These are phyloP conservation scores for Myriosclerotinia duriaeana DNA, from an alignment of 2,329 filamentous ascomycete genomes.

Conservation along the genomic window DNA sequence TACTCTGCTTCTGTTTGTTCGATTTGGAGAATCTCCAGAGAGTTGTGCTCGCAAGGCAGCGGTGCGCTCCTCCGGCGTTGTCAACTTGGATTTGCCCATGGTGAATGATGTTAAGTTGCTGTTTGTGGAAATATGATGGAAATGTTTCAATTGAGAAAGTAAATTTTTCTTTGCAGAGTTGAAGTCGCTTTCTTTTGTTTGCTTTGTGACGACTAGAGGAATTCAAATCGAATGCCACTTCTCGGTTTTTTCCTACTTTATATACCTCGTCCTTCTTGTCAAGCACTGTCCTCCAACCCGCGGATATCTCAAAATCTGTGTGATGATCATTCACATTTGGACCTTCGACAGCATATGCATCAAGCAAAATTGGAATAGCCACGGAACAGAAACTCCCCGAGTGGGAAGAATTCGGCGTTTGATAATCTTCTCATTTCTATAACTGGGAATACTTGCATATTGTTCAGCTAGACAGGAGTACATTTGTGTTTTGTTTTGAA, in stretches of 20 bases:
- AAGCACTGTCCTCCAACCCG: not conserved
- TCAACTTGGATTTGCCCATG: conserved; percentile 1
- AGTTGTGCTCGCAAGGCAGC: not conserved
- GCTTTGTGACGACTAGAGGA: not conserved
- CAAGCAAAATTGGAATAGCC: too few relatives aligned
- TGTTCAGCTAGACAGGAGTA: too few relatives aligned
- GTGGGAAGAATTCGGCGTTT: too few relatives aligned
- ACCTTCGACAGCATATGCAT: too few relatives aligned
- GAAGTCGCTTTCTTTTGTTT: not conserved
- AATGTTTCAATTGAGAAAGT: not conserved
- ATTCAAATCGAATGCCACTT: not conserved
- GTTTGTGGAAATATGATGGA: not conserved
- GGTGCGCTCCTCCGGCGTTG: not conserved
- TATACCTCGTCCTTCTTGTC: not conserved
- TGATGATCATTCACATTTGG: too few relatives aligned
- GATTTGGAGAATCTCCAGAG: not conserved
- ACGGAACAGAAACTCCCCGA: too few relatives aligned
- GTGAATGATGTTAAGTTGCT: not conserved
- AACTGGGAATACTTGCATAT: too few relatives aligned
- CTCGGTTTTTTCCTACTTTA: not conserved
- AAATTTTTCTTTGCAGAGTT: not conserved
- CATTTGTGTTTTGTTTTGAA: too few relatives aligned
- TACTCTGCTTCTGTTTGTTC: not conserved
- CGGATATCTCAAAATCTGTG: too few relatives aligned
- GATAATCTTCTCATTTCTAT: too few relatives aligned